phyloP scores from a whole-genome alignment of 768 basidiomycete species.

The Heimioporus sp. region DNA sequence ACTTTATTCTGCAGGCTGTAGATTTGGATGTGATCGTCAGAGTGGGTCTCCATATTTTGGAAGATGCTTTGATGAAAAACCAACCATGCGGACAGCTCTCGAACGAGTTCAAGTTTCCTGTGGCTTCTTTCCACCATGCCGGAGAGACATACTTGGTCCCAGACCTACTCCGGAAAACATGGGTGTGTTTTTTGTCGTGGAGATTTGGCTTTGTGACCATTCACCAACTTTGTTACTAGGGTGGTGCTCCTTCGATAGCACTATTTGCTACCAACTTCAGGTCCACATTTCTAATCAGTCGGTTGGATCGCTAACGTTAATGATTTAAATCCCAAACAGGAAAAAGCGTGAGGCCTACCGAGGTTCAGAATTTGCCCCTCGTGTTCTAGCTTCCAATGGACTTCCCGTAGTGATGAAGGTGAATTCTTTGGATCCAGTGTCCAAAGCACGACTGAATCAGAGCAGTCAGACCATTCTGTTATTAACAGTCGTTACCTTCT shows the following conservation, averaged over 20 bases:
- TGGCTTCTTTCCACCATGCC: conserved; percentile 78
- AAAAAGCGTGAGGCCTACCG: conserved; percentile 83
- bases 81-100: conserved; percentile 46
- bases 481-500: conserved; percentile 66
- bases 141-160: conserved; percentile 84
- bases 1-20: conserved; percentile 39
- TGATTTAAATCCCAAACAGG: conserved; percentile 29
- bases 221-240: conserved; percentile 28
- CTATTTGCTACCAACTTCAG: conserved; percentile 63
- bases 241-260: conserved; percentile 70
- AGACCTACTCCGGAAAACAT: conserved; percentile 67
- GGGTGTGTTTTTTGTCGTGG: conserved; percentile 36
- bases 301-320: not conserved
- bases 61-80: not conserved
- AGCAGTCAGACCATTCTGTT: conserved; percentile 55
- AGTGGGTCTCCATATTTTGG: conserved; percentile 39
- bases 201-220: not conserved
- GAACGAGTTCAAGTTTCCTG: conserved; percentile 81
- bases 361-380: conserved; percentile 76
- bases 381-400: conserved; percentile 65
- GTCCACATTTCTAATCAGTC: conserved; percentile 13
- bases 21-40: conserved; percentile 73
- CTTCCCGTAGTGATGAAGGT: conserved; percentile 78
- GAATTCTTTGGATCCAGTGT: not conserved
- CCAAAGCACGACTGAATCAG: not conserved